Base-by-base conservation (phyloP, 2,329 filamentous ascomycete genomes). In the Talaromyces sp. region DNA sequence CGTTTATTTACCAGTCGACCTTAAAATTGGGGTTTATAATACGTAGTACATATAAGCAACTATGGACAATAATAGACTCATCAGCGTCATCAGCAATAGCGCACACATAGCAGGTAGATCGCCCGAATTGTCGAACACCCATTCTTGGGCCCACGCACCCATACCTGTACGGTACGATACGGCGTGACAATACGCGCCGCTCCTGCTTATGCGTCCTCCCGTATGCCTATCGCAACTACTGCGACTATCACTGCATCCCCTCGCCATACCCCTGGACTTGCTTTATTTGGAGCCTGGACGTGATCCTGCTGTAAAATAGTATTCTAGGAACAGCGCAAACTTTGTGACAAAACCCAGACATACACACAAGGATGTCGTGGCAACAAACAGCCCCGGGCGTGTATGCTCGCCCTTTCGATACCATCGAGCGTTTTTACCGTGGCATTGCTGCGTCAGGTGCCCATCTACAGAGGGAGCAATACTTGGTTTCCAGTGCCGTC, bases 371-470 rank as follows among this genome's bases (percentile, higher is more conserved):
- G n/a, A 59, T 59, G 58, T 42, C 58, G 22, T 51, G 49, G 49
- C 19, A 59, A 28, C n/a, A 59, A 36, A 33, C 39, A 22, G 33
- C 30, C 2, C 51, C 58, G 25, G 58, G 58, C n/a, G 17, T 33
- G 28, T 59, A 59, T 44, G 58, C 39, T 19, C 58, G 58, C n/a
- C 49, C 47, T 17, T 36, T 59, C 11, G 51, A 59, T 30, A 32
- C 15, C 15, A 27, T 59, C 51, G 58, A 59, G 28, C 44, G 30
- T 19, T 52, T 52, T 10, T 51, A 52, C 22, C 19, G 28, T 8
- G 47, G 27, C 32, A 32, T 58, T 25, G 57, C 44, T 33, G 44
- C 44, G 2, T 36, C 27, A 10, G 57, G 57, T 9, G 42, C 42
- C 17, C 44, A 19, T 17, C 36, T 58, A 4, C 22, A 53, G 15